These are phyloP conservation scores for Pterula multifida DNA, from an alignment of 1,284 basidiomycete genomes.

Conservation along the genomic window DNA sequence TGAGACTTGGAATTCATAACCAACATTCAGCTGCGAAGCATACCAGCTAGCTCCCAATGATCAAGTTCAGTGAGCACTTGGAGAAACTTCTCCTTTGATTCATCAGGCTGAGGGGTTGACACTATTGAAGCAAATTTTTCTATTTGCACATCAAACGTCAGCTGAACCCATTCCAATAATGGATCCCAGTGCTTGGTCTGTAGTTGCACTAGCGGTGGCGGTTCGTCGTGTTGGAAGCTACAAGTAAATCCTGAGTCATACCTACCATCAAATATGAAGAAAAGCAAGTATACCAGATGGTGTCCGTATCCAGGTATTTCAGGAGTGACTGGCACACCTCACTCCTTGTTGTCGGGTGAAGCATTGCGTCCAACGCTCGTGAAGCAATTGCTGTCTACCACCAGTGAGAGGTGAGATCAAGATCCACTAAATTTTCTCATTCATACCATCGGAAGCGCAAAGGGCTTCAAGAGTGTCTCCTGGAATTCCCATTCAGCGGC, in stretches of 20 bases:
- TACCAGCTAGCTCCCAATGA: slow-evolving; percentile 82
- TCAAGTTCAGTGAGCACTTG: slow-evolving; percentile 53
- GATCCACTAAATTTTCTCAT: slow-evolving; percentile 2
- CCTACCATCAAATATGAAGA: slow-evolving; percentile 1
- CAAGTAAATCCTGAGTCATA: slow-evolving; percentile 6
- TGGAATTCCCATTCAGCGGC: slow-evolving; percentile 97
- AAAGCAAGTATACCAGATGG: slow-evolving; percentile 58
- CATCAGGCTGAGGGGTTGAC: slow-evolving; percentile 53
- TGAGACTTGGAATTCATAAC: too few species aligned
- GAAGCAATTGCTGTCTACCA: slow-evolving; percentile 40
- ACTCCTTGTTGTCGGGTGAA: slow-evolving; percentile 40
- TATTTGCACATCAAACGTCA: slow-evolving; percentile 57
- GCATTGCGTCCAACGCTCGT: slow-evolving; percentile 78
- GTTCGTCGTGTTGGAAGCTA: slow-evolving; percentile 79
- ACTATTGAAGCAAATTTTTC: slow-evolving; percentile 58
- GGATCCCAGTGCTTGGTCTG: slow-evolving; percentile 90
- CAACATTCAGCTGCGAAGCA: too few species aligned
- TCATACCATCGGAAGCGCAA: slow-evolving; percentile 83
- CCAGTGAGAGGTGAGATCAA: not conserved
- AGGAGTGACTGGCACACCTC: slow-evolving; percentile 67
- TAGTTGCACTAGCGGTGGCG: slow-evolving; percentile 63
- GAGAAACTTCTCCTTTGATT: slow-evolving; percentile 51
- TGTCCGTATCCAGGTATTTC: slow-evolving; percentile 91
- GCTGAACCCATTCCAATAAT: slow-evolving; percentile 67
- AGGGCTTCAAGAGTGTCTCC: slow-evolving; percentile 75